A percentile compares a stretch with the other conserved stretches of the same genome.
Conservation (phyloP, 495 filamentous ascomycete genomes). For the Lineolata rhizophorae region DNA sequence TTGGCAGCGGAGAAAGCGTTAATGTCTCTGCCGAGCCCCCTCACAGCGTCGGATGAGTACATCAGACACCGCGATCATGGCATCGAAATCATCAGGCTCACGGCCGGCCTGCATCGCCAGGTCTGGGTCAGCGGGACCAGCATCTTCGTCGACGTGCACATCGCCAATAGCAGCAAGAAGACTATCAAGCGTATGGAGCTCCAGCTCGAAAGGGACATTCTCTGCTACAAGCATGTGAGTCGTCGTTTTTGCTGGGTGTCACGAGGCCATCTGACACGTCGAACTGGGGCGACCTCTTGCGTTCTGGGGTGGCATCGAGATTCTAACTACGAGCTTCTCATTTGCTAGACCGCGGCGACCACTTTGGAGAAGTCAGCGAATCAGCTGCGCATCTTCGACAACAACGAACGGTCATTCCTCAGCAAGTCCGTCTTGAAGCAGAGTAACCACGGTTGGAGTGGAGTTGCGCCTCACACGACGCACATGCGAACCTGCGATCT, state of each 20-base stretch:
- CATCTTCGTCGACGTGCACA: conserved; percentile 30
- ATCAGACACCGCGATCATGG: conserved; percentile 14
- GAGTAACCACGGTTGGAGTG: conserved; percentile 21
- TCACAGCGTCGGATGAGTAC: conserved; percentile 27
- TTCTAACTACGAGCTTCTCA: conserved; percentile 4
- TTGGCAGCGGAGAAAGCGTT: conserved; percentile 28
- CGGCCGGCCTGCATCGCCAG: conserved; percentile 31
- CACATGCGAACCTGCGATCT: conserved; percentile 30
- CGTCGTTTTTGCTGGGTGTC: conserved; percentile 1
- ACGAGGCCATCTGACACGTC: too few relatives aligned
- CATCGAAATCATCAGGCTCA: conserved; percentile 23
- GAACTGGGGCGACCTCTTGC: too few relatives aligned
- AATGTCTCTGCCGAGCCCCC: conserved; percentile 25
- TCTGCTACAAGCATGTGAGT: conserved; percentile 26
- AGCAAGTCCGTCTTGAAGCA: conserved; percentile 19
- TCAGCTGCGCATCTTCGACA: conserved; percentile 28
- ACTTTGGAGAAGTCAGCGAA: conserved; percentile 25
- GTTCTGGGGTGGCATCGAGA: too few relatives aligned
- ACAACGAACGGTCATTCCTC: conserved; percentile 24
- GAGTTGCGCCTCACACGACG: conserved; percentile 22
- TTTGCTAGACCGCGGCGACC: conserved; percentile 22
- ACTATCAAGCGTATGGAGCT: conserved; percentile 26
- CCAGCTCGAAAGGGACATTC: conserved; percentile 22
- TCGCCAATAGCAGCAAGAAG: conserved; percentile 26
- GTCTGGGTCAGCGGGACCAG: conserved; percentile 34